Evolutionary conservation across 225 moss, liverwort and hornwort genomes (phyloP).

Genomic region (Marchantia polymorpha): DNA sequence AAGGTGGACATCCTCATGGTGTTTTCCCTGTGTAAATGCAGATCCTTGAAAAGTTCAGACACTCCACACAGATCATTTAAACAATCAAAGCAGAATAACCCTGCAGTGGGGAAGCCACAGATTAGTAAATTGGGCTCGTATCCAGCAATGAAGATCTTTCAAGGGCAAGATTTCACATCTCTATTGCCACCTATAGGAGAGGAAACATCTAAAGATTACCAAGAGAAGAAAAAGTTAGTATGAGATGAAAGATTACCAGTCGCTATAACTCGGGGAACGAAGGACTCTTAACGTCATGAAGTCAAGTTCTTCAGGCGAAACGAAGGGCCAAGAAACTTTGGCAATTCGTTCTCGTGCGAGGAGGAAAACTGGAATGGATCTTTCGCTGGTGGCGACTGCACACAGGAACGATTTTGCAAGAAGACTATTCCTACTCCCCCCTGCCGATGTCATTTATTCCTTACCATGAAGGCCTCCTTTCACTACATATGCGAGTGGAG

Average conservation of each 20-base stretch:
- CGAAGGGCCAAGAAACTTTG: no score
- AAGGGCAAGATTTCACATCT: slow-evolving; percentile 21
- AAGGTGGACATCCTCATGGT: no score
- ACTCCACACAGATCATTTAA: slow-evolving; percentile 39
- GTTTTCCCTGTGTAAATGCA: slow-evolving; percentile 17
- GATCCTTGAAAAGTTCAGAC: slow-evolving; percentile 44
- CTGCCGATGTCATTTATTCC: background rate
- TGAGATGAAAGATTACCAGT: slow-evolving; percentile 1
- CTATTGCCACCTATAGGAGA: slow-evolving; percentile 38
- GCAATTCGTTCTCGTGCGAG: background rate
- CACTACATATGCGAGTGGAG: background rate
- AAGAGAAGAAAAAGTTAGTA: slow-evolving; percentile 29
- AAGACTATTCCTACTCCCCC: background rate
- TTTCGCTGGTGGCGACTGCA: background rate
- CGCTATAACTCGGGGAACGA: background rate
- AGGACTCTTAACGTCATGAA: background rate
- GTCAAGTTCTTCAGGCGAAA: background rate
- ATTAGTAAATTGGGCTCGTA: slow-evolving; percentile 20
- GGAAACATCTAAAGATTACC: slow-evolving; percentile 22
- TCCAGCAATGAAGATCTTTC: slow-evolving; percentile 17
- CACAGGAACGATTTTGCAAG: background rate
- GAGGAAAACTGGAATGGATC: background rate
- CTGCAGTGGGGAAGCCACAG: slow-evolving; percentile 32
- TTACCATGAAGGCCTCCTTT: background rate
- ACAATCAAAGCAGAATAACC: slow-evolving; percentile 41